Evolutionary conservation across 2,329 filamentous ascomycete species (phyloP), one percentile per base, ranked within the genome.

Genomic region (Scedosporium apiospermum): DNA sequence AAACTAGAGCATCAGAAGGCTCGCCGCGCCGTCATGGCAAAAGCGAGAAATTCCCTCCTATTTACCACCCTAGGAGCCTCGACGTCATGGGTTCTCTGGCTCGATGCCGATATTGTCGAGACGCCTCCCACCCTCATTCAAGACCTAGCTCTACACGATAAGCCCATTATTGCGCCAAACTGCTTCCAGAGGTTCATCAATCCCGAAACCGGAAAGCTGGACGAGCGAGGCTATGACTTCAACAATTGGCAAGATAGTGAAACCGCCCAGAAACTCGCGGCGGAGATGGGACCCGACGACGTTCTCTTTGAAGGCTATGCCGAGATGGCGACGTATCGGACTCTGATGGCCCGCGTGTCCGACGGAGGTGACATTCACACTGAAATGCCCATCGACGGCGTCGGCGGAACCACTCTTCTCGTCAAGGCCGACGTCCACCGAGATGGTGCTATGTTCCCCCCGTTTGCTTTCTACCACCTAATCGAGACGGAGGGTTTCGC

Each of bases 401-500:
- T 99, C 3, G 95, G 95, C 62, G 95, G 95, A 42, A 96, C 93
- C 1, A 90, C 93, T 1, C 78, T 99, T 66, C 78, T 99, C 70
- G 95, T 99, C 64, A 97, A 96, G 78, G 95, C 93, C 1, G 93
- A 98, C 64, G 95, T 99, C 26, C 95, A 99, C 73, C 86, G 95
- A 27, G 95, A 99, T 71, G 95, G 95, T 21, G 93, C 95, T 72
- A 99, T 98, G 93, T 99, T 99, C 77, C 95, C 95, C 18, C 85
- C 95, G 0, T 99, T 99, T 72, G 77, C 93, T 3, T 99, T 99
- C 72, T 98, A 97, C 73, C 89, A 99, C 75, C 81, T 99, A 65
- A 96, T 99, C 65, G 95, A 99, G 80, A 98, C 95, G 0, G 95
- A 99, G 72, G 95, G 95, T 0, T 99, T 99, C 71, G 93, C 95